Evolutionary conservation across 129 eudicot genomes (phyloP).

Genomic region (Arctium minus): DNA sequence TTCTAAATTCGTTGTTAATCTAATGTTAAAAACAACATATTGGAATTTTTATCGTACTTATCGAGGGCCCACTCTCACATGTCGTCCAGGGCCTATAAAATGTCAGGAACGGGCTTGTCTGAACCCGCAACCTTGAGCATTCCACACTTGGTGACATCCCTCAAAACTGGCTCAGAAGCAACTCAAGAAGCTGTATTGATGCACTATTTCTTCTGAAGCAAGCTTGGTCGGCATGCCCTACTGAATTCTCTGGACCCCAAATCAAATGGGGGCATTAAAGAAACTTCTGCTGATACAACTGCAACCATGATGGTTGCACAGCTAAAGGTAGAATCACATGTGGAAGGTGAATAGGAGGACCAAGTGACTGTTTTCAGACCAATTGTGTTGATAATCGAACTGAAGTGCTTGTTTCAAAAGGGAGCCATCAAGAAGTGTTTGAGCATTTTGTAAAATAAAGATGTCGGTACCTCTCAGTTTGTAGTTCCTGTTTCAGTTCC

Average conservation of each 20-base stretch:
- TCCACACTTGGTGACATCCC: slow-evolving; percentile 89
- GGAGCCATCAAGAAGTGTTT: slow-evolving; percentile 16
- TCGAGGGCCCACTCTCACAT: no score
- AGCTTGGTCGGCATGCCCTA: slow-evolving; percentile 99
- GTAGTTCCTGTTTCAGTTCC: slow-evolving; percentile 25
- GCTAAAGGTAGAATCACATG: slow-evolving; percentile 18
- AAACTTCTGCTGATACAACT: slow-evolving; percentile 3
- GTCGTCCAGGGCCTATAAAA: no score
- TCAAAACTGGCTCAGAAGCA: slow-evolving; percentile 95
- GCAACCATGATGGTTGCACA: slow-evolving; percentile 13
- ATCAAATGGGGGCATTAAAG: slow-evolving; percentile 14
- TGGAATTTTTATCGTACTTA: no score
- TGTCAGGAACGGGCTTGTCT: no score
- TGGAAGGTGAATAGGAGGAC: slow-evolving; percentile 52
- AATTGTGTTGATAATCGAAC: slow-evolving; percentile 41
- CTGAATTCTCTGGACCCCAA: slow-evolving; percentile 77
- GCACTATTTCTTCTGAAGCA: slow-evolving; percentile 88
- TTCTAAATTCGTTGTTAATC: no score
- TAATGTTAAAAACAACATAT: no score
- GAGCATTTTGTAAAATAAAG: slow-evolving; percentile 30
- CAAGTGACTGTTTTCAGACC: slow-evolving; percentile 66
- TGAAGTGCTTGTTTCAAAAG: slow-evolving; percentile 19
- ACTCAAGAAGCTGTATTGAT: slow-evolving; percentile 99
- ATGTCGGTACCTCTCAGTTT: slow-evolving; percentile 10
- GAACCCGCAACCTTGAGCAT: slow-evolving; percentile 98